Conservation (phyloP, 345 rosid species). For the Dovyalis caffra region DNA sequence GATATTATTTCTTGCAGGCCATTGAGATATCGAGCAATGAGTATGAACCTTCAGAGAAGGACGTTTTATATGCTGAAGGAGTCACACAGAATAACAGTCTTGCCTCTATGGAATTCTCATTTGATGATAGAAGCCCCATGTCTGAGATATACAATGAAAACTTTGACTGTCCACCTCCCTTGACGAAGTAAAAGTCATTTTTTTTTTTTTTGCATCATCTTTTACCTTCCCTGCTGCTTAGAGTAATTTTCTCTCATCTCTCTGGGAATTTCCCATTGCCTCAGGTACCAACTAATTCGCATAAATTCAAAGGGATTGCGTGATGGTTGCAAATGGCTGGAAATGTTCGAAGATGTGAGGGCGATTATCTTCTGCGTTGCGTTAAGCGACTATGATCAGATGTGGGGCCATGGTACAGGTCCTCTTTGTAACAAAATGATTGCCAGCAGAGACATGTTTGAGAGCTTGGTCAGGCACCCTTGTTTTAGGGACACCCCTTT, state of each 20-base stretch:
- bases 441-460: constrained; percentile 49
- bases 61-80: constrained; percentile 59
- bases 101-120: constrained; percentile 53
- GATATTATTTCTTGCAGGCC: constrained; percentile 33
- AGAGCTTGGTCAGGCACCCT: constrained; percentile 46
- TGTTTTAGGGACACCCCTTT: constrained; percentile 51
- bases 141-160: constrained; percentile 45
- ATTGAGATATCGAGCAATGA: constrained; percentile 61
- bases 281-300: constrained; percentile 59
- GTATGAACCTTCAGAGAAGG: constrained; percentile 57
- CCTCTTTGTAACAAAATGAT: constrained; percentile 47
- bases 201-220: not conserved
- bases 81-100: constrained; percentile 57
- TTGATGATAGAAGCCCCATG: constrained; percentile 56
- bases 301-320: constrained; percentile 51
- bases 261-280: constrained; percentile 1
- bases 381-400: constrained; percentile 59
- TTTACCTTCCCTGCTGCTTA: not conserved
- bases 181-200: constrained; percentile 33
- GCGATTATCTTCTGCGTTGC: constrained; percentile 58
- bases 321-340: constrained; percentile 63
- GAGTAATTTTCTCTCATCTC: not conserved
- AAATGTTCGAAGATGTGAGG: constrained; percentile 64
- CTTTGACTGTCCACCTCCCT: constrained; percentile 36
- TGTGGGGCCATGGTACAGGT: constrained; percentile 25